A percentile compares a stretch with the other conserved stretches of the same genome.
These are phyloP conservation scores for Arthrobotrys iridis DNA, from an alignment of 2,329 filamentous ascomycete species.

Conservation along the genomic window DNA sequence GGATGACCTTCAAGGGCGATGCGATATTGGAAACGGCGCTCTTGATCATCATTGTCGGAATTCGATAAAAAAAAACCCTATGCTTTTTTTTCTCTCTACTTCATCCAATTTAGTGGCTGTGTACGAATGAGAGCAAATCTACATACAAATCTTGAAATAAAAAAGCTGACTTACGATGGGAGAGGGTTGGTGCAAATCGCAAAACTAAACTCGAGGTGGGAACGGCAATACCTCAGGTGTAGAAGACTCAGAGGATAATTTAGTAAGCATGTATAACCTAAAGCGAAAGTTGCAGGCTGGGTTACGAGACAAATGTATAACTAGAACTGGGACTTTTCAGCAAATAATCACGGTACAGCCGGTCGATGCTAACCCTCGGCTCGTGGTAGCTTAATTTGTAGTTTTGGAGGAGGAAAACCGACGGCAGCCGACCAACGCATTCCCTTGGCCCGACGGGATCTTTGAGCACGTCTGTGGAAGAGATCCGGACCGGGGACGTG, in stretches of 20 bases:
- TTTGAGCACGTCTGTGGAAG: background rate
- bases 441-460: slow-evolving; percentile 8
- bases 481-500: background rate
- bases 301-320: too few species aligned
- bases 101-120: too few species aligned
- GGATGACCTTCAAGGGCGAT: slow-evolving; percentile 30
- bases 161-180: background rate
- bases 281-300: too few species aligned
- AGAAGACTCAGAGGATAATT: slow-evolving; percentile 3
- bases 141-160: too few species aligned
- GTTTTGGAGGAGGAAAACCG: slow-evolving; percentile 36
- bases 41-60: slow-evolving; percentile 36
- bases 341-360: slow-evolving; percentile 31
- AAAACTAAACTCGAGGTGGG: background rate
- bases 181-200: background rate
- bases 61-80: too few species aligned
- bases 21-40: slow-evolving; percentile 13
- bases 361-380: slow-evolving; percentile 33
- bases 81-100: too few species aligned
- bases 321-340: background rate
- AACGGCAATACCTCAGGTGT: background rate
- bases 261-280: background rate
- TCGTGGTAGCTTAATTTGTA: background rate
- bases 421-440: slow-evolving; percentile 41
- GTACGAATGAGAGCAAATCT: too few species aligned